Evolutionary conservation across 164 flowering plant genomes (phyloP), one percentile per base, ranked within the genome.

Genomic region (Aristolochia californica): DNA sequence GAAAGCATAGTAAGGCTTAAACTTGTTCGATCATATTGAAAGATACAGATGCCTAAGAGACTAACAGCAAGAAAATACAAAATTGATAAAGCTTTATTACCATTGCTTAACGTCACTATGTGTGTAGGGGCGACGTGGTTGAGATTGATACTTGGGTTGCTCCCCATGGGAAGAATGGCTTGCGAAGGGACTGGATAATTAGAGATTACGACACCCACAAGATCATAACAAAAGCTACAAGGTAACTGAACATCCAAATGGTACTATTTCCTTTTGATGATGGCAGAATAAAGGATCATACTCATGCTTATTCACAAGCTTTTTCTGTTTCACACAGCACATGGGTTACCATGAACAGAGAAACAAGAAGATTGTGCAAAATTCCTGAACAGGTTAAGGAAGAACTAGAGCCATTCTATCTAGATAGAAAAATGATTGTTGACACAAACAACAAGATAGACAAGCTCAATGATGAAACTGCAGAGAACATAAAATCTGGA

Each of bases 101-200:
- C 10, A 9, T 34, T 5, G 40, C 40, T 34, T 34, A 34, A 34
- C 10, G 40, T 34, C 40, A 53, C 21, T 0, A 15, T 68, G 53
- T 58, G 28, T 49, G n/a, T 72, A 89, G 95, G 95, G 95, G 97
- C 48, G 95, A 87, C 62, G 77, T 83, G 14, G 75, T 89, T 2
- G 84, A 86, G 70, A 73, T 89, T 21, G 94, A 89, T 64, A 89
- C 97, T 5, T 89, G 95, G 97, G 90, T 87, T 21, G 83, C 75
- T 55, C 82, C 89, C 47, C 74, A 81, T 0, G 97, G 93, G 1
- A 90, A 85, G 65, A 90, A 85, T 56, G 97, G 87, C 17, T 83
- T 84, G 91, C 80, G 93, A 1, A 68, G 90, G 24, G 93, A 89
- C 58, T 89, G 97, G 97, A 64, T 83, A 2, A 74, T 89, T 20